Conservation (phyloP, 352 stramenopile genomes). For the Vaucheria bursata region DNA sequence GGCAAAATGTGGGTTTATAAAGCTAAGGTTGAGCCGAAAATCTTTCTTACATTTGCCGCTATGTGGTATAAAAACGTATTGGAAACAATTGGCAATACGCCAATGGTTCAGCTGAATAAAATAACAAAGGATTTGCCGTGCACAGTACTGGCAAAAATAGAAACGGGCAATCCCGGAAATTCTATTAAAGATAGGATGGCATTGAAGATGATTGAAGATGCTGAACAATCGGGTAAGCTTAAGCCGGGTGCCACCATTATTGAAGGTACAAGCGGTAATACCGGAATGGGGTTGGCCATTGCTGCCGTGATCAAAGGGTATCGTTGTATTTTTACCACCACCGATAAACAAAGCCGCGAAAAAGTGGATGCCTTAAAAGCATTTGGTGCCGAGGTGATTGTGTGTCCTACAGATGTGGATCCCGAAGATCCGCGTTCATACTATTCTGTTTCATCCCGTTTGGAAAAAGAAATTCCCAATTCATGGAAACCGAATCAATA, state of each 20-base stretch:
- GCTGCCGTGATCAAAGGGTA: slow-evolving; percentile 89
- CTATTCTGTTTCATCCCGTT: slow-evolving; percentile 76
- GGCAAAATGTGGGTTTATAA: too few species aligned
- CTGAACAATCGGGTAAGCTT: slow-evolving; percentile 69
- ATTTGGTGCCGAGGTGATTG: slow-evolving; percentile 83
- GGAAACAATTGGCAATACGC: neutral
- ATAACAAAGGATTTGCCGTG: too few species aligned
- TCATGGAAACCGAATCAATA: slow-evolving; percentile 89
- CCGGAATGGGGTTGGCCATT: slow-evolving; percentile 88
- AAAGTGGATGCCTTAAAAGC: slow-evolving; percentile 88
- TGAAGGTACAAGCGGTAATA: slow-evolving; percentile 87
- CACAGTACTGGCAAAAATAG: slow-evolving; percentile 71
- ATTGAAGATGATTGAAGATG: slow-evolving; percentile 71
- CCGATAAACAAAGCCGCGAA: slow-evolving; percentile 90
- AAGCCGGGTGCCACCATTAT: slow-evolving; percentile 78
- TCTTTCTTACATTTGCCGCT: too few species aligned
- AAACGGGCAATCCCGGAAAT: slow-evolving; percentile 73
- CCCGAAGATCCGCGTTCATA: slow-evolving; percentile 87
- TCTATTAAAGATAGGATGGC: slow-evolving; percentile 68
- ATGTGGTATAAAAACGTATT: too few species aligned
- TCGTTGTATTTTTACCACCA: slow-evolving; percentile 72
- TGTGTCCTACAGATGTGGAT: slow-evolving; percentile 82
- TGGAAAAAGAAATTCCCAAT: slow-evolving; percentile 87
- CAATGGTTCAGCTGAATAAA: neutral
- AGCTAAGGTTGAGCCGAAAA: too few species aligned